These are phyloP conservation scores for Haplosporangium sp. DNA, from an alignment of 371 early-diverging fungal genomes.

Conservation along the genomic window DNA sequence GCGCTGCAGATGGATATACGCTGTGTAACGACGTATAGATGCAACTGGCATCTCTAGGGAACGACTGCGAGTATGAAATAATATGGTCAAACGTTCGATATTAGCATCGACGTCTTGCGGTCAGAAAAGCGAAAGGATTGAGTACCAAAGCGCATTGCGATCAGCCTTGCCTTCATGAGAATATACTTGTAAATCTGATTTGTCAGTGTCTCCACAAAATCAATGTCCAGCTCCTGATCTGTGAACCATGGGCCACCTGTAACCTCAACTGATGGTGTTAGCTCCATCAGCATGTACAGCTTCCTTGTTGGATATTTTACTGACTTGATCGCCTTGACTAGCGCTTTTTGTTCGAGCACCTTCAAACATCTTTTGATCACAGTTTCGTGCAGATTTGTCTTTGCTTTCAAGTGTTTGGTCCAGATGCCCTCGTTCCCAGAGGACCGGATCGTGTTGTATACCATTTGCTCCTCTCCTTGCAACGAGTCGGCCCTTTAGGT, in stretches of 20 bases:
- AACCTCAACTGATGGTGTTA: conserved; percentile 92
- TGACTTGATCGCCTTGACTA: conserved; percentile 94
- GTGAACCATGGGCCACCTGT: conserved; percentile 99
- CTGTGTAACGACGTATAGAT: conserved; percentile 68
- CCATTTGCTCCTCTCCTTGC: conserved; percentile 64
- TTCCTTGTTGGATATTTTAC: conserved; percentile 95
- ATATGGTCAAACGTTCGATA: neutral
- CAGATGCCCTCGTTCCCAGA: conserved; percentile 87
- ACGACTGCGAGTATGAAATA: conserved; percentile 62
- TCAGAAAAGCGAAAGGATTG: neutral
- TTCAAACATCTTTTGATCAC: conserved; percentile 87
- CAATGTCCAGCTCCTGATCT: conserved; percentile 95
- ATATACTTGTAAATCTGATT: conserved; percentile 83
- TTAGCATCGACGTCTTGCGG: neutral
- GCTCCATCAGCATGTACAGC: conserved; percentile 93
- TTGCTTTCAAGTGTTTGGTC: conserved; percentile 89
- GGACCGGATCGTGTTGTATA: conserved; percentile 86
- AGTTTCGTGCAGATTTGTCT: conserved; percentile 87
- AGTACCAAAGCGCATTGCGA: neutral
- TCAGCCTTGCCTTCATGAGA: conserved; percentile 64
- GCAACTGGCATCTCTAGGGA: conserved; percentile 68
- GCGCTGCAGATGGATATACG: conserved; percentile 79
- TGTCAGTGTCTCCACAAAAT: conserved; percentile 91
- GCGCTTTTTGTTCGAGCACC: conserved; percentile 81
- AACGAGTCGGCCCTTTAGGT: conserved; percentile 53